Evolutionary conservation across 2,329 filamentous ascomycete species (phyloP), one percentile per base, ranked within the genome.

Genomic region (Nannizziopsis barbatae): DNA sequence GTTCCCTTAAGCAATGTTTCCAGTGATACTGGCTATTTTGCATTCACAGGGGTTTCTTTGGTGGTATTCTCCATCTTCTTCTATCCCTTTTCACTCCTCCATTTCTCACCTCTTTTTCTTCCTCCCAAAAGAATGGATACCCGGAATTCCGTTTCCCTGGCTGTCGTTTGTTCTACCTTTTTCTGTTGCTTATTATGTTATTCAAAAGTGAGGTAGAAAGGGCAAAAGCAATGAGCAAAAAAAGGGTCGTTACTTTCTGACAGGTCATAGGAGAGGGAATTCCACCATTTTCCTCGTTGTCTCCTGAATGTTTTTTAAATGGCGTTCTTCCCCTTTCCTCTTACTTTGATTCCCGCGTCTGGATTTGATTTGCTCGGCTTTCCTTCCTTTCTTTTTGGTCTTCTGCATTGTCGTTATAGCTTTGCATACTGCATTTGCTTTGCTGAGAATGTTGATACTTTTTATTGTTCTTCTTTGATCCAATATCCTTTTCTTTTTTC

Each of bases 71-170:
- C 47, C 35, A 30, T 33, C 14, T 46, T 42, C 15, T 47, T 40
- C 15, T 33, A n/a, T 42, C 31, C 32, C 20, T 33, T 44, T 54
- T 39, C 43, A 37, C 42, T 39, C 17, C 20, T 38, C 43, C 45
- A 48, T 50, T 50, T 48, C 52, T 51, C 56, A 53, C 54, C 55
- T 52, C 53, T 49, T 53, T 53, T 58, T 57, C 54, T 52, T 51
- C 56, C 55, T 53, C 17, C 18, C 45, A 22, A 32, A 42, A 50
- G 45, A 37, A 50, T 32, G 39, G 47, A 50, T 45, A 50, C 42
- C 43, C 43, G 43, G 37, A 36, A 50, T 50, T 27, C 22, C 11
- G 36, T 44, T 39, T 44, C 20, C 39, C 40, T 42, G n/a, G 27
- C 41, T 27, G 12, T 18, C n/a, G 5, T 18, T 32, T 10, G n/a